Evolutionary conservation across 129 eudicot genomes (phyloP).

Genomic region (Flaveria bidentis): DNA sequence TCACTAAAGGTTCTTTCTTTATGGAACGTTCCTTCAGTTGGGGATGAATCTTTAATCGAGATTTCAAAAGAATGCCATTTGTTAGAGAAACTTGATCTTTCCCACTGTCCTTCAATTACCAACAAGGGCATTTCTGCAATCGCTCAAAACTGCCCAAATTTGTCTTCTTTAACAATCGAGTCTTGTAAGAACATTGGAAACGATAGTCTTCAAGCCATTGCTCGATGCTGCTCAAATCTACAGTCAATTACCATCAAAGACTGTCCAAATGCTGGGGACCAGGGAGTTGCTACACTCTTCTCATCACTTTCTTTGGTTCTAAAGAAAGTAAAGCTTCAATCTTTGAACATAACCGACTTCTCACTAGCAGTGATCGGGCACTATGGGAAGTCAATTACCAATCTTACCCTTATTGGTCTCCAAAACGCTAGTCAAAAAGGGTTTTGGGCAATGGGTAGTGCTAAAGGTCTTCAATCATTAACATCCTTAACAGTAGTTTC

Average conservation of each 20-base stretch:
- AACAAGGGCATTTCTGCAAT: constrained; percentile 77
- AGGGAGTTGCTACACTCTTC: constrained; percentile 75
- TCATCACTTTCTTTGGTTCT: constrained; percentile 52
- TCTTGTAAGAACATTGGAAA: constrained; percentile 72
- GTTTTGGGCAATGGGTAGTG: constrained; percentile 96
- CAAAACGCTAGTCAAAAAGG: constrained; percentile 74
- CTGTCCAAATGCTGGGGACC: constrained; percentile 85
- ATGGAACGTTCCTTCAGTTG: constrained; percentile 71
- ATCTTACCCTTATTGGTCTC: constrained; percentile 64
- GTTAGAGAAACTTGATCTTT: constrained; percentile 82
- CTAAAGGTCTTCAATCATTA: constrained; percentile 62
- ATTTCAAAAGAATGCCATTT: constrained; percentile 73
- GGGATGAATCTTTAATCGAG: constrained; percentile 73
- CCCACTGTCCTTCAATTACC: constrained; percentile 72
- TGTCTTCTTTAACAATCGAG: constrained; percentile 70
- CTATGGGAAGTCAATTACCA: constrained; percentile 71
- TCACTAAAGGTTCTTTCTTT: constrained; percentile 75
- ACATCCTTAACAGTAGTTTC: constrained; percentile 56
- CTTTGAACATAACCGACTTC: constrained; percentile 68
- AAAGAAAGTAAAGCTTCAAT: constrained; percentile 65
- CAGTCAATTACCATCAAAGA: constrained; percentile 67
- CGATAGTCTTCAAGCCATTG: constrained; percentile 70
- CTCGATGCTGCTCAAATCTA: constrained; percentile 65
- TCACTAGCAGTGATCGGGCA: constrained; percentile 91
- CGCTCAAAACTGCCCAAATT: constrained; percentile 60